These are phyloP conservation scores for Magnolia sinica DNA, from an alignment of 164 flowering plant species.

Conservation along the genomic window DNA sequence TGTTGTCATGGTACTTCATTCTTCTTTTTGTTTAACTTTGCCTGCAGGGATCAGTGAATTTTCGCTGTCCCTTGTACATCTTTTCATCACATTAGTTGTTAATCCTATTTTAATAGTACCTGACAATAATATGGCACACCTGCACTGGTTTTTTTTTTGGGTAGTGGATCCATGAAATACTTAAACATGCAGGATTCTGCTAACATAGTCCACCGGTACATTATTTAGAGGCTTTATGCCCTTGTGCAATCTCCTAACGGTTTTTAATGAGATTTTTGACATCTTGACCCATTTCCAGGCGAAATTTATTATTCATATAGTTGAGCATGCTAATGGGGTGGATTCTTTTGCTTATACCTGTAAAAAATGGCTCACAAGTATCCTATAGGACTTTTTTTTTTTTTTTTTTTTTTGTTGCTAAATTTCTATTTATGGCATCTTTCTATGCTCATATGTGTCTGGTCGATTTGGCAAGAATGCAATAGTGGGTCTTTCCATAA, in stretches of 20 bases:
- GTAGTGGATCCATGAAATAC: neutral
- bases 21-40: neutral
- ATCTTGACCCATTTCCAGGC: neutral
- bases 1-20: neutral
- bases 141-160: neutral
- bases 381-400: neutral
- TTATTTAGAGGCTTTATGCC: neutral
- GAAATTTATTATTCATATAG: neutral
- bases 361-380: neutral
- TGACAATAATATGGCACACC: neutral
- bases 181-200: neutral
- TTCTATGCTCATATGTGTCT: neutral
- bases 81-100: too few species aligned
- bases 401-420: too few species aligned
- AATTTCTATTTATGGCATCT: neutral
- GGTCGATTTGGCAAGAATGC: neutral
- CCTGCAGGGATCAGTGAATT: neutral
- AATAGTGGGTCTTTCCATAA: neutral
- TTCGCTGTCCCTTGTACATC: neutral
- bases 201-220: neutral
- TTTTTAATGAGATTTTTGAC: neutral
- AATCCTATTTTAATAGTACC: neutral
- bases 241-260: neutral
- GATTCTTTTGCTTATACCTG: neutral
- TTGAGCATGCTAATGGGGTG: neutral